phyloP scores from a whole-genome alignment of 2,329 filamentous ascomycete species.

The Diaporthe ilicicola region DNA sequence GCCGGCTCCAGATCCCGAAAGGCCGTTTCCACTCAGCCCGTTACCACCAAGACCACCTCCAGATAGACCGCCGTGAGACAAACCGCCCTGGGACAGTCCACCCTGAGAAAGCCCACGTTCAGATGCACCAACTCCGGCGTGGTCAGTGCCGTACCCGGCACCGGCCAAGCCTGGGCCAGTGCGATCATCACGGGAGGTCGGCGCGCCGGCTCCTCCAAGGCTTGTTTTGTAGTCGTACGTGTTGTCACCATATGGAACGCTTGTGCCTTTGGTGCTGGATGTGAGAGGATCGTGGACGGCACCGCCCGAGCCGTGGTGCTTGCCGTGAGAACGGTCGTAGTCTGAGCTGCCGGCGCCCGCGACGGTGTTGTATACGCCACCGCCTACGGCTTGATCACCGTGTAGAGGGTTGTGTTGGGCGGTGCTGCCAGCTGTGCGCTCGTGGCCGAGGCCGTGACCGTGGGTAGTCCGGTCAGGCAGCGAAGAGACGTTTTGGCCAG shows the following conservation, averaged over 20 bases:
- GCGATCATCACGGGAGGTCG: slow-evolving; percentile 31
- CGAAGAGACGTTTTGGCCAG: neutral
- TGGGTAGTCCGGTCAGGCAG: neutral
- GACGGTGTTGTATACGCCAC: slow-evolving; percentile 22
- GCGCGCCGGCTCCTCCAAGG: slow-evolving; percentile 23
- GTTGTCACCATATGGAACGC: neutral
- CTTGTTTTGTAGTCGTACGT: slow-evolving; percentile 28
- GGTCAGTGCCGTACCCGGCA: neutral
- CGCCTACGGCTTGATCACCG: slow-evolving; percentile 15
- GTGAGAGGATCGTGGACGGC: slow-evolving; percentile 23
- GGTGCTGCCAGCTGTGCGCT: neutral
- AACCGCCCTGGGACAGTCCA: slow-evolving; percentile 1
- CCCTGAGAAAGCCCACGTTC: neutral
- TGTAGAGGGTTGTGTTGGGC: slow-evolving; percentile 1
- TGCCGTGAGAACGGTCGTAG: slow-evolving; percentile 10
- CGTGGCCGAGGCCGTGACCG: neutral
- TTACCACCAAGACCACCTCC: neutral
- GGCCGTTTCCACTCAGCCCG: neutral
- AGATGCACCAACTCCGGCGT: neutral
- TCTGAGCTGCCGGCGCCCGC: slow-evolving; percentile 26
- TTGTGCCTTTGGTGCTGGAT: slow-evolving; percentile 14
- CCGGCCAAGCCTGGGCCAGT: slow-evolving; percentile 14
- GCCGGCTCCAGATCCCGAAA: neutral
- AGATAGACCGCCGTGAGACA: neutral
- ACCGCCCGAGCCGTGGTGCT: neutral